These are phyloP conservation scores for Fusarium circinatum DNA, from an alignment of 2,329 filamentous ascomycete genomes.

Conservation along the genomic window DNA sequence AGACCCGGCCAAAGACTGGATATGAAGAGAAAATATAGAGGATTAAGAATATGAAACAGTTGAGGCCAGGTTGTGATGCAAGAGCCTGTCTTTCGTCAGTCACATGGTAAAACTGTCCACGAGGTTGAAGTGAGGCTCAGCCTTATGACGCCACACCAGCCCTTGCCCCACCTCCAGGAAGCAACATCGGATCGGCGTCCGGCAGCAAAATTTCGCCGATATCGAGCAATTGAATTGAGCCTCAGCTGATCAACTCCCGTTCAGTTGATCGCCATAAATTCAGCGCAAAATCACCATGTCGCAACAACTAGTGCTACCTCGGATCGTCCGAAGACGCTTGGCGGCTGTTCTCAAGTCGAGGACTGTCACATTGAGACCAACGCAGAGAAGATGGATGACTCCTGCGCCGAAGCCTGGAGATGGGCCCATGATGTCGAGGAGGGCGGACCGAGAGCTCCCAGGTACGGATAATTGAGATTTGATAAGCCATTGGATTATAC, in stretches of 20 bases:
- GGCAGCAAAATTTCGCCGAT: constrained; percentile 45
- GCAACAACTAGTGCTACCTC: constrained; percentile 41
- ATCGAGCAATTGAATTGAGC: constrained; percentile 3
- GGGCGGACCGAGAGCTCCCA: constrained; percentile 73
- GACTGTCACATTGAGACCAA: constrained; percentile 22
- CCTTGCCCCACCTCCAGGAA: constrained; percentile 18
- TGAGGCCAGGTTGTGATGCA: neutral
- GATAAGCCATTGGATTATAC: neutral
- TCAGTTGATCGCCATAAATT: constrained; percentile 4
- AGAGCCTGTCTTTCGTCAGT: constrained; percentile 35
- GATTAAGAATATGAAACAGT: neutral
- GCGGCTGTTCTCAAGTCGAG: constrained; percentile 38
- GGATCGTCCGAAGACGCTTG: constrained; percentile 42
- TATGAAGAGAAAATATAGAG: neutral
- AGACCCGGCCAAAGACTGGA: neutral
- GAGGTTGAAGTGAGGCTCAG: constrained; percentile 36
- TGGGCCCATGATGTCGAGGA: constrained; percentile 72
- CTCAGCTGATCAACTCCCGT: constrained; percentile 38
- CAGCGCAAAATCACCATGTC: constrained; percentile 24
- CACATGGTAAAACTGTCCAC: constrained; percentile 31
- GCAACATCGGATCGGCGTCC: constrained; percentile 19
- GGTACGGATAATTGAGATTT: constrained; percentile 52
- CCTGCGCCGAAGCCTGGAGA: constrained; percentile 68
- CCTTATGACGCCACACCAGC: constrained; percentile 44
- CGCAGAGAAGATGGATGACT: constrained; percentile 60